Percentiles rank a stretch among this genome's conserved stretches.
These are phyloP conservation scores for Leccinum pallidistipes DNA, from an alignment of 1,284 basidiomycete species.

Conservation along the genomic window DNA sequence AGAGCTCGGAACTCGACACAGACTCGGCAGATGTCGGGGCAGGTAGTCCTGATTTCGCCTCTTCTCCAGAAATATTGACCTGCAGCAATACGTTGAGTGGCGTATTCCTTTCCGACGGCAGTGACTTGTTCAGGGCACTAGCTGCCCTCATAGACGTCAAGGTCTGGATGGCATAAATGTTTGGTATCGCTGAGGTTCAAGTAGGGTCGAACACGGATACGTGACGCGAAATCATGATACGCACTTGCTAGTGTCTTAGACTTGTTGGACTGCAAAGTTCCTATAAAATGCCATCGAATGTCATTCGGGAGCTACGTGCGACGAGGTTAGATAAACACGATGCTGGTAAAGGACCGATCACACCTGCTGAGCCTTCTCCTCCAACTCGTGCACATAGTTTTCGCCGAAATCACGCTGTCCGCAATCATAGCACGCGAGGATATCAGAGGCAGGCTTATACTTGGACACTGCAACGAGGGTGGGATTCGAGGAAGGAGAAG, in stretches of 20 bases:
- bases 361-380: slow-evolving; percentile 83
- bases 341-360: slow-evolving; percentile 24
- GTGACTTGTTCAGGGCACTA: slow-evolving; percentile 76
- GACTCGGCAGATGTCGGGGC: slow-evolving; percentile 40
- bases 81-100: slow-evolving; percentile 77
- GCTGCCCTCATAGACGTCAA: slow-evolving; percentile 88
- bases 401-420: slow-evolving; percentile 95
- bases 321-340: slow-evolving; percentile 5
- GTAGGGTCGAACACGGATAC: slow-evolving; percentile 7
- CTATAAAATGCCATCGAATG: slow-evolving; percentile 98
- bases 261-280: slow-evolving; percentile 94
- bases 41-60: slow-evolving; percentile 83
- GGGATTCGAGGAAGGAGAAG: slow-evolving; percentile 32
- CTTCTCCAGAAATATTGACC: slow-evolving; percentile 94
- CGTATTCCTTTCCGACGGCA: slow-evolving; percentile 49
- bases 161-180: slow-evolving; percentile 89
- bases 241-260: slow-evolving; percentile 85
- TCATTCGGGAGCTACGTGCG: slow-evolving; percentile 68
- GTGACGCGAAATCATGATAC: slow-evolving; percentile 2
- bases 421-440: slow-evolving; percentile 76
- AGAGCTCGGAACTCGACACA: slow-evolving; percentile 48
- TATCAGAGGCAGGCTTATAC: slow-evolving; percentile 87
- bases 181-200: slow-evolving; percentile 70
- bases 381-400: slow-evolving; percentile 95
- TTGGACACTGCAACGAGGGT: slow-evolving; percentile 92